These are phyloP conservation scores for Fusarium brachygibbosum DNA, from an alignment of 2,329 filamentous ascomycete genomes.

Conservation along the genomic window DNA sequence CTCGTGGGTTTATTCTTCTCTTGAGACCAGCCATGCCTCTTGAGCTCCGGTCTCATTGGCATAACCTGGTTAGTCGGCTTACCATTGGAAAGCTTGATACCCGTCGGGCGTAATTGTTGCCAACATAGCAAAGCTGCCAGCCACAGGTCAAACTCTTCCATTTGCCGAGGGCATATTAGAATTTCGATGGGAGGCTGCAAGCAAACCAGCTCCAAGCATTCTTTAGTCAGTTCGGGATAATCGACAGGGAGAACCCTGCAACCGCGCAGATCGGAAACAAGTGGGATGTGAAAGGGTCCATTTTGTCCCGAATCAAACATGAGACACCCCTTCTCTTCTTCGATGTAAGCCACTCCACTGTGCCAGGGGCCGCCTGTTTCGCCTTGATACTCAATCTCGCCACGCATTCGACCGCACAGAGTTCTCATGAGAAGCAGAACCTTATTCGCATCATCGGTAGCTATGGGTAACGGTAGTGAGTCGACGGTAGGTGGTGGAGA, in stretches of 20 bases:
- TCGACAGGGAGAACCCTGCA: conserved; percentile 75
- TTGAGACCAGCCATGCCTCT: conserved; percentile 56
- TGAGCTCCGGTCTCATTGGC: conserved; percentile 59
- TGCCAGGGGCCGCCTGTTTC: conserved; percentile 74
- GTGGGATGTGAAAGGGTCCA: conserved; percentile 72
- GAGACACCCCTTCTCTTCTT: conserved; percentile 79
- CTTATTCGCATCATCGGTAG: conserved; percentile 77
- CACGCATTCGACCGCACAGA: conserved; percentile 83
- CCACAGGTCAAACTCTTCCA: conserved; percentile 82
- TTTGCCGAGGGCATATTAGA: conserved; percentile 72
- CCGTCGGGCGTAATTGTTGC: conserved; percentile 78
- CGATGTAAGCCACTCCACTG: conserved; percentile 80
- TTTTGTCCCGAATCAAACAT: conserved; percentile 80
- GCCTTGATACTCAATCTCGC: conserved; percentile 79
- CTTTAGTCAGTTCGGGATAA: conserved; percentile 58
- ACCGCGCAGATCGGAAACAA: conserved; percentile 81
- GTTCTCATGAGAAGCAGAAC: conserved; percentile 82
- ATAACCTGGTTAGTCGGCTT: conserved; percentile 52
- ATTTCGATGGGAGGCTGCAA: conserved; percentile 70
- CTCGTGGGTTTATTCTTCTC: conserved; percentile 62
- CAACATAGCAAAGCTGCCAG: conserved; percentile 84
- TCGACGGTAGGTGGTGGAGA: conserved; percentile 70
- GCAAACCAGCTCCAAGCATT: conserved; percentile 68
- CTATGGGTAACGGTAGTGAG: conserved; percentile 70
- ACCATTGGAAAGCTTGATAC: conserved; percentile 66